Conservation (phyloP, 768 basidiomycete genomes). For the Symmetrospora coprosmae region DNA sequence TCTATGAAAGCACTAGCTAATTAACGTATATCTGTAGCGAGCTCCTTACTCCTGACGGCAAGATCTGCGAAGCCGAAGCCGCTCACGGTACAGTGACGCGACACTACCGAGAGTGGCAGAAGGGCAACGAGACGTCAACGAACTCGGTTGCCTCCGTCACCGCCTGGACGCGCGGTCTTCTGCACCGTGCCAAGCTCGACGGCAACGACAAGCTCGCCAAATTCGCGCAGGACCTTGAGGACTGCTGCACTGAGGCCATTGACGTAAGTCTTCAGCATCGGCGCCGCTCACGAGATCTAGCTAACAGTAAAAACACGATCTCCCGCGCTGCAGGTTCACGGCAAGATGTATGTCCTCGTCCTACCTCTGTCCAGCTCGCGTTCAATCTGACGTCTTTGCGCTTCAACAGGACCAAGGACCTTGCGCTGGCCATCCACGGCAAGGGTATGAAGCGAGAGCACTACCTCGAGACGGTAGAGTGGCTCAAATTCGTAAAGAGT, state of each 20-base stretch:
- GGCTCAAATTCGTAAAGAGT: background rate
- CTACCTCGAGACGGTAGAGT: constrained; percentile 51
- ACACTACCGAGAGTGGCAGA: constrained; percentile 93
- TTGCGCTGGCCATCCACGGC: constrained; percentile 85
- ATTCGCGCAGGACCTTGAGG: constrained; percentile 71
- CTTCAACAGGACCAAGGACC: no score
- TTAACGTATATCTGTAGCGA: no score
- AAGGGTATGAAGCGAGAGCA: constrained; percentile 77
- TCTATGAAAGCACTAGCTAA: no score
- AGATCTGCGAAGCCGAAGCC: constrained; percentile 84
- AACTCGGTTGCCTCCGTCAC: constrained; percentile 98
- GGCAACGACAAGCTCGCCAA: constrained; percentile 54
- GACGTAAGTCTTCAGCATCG: constrained; percentile 15
- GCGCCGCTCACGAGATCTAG: background rate
- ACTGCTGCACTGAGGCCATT: constrained; percentile 49
- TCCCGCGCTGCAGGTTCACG: no score
- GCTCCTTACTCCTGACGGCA: constrained; percentile 83
- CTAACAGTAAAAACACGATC: background rate
- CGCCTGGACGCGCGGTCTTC: constrained; percentile 90
- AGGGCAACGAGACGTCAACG: constrained; percentile 92
- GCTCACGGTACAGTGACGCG: constrained; percentile 74
- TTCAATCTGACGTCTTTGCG: background rate
- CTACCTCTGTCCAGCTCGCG: background rate
- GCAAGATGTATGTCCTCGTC: background rate
- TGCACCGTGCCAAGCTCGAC: constrained; percentile 59